A percentile compares a stretch with the other conserved stretches of the same genome.
These are phyloP conservation scores for Talaromyces atroroseus DNA, from an alignment of 2,329 filamentous ascomycete genomes.

Conservation along the genomic window DNA sequence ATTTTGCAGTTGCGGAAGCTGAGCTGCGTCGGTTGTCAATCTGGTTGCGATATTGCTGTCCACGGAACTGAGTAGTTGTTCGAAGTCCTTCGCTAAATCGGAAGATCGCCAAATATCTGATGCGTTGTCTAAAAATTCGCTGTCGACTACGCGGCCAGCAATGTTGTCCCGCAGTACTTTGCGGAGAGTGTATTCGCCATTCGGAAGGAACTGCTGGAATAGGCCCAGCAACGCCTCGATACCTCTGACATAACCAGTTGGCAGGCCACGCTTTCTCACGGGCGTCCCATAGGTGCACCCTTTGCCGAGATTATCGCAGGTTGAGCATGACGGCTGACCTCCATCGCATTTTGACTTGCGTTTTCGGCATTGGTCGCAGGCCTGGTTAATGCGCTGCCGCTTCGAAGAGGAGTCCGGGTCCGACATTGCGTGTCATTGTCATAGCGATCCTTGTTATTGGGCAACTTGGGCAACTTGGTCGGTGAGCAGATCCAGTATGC, in stretches of 20 bases:
- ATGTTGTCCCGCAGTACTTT: conserved; percentile 52
- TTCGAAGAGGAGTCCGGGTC: conserved; percentile 33
- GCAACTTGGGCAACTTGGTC: background rate
- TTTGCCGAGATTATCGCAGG: conserved; percentile 59
- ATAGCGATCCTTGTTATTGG: conserved; percentile 18
- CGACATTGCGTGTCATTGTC: conserved; percentile 24
- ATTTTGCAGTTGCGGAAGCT: conserved; percentile 3
- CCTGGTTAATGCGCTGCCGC: conserved; percentile 61
- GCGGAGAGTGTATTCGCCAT: conserved; percentile 11
- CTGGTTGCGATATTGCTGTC: conserved; percentile 3
- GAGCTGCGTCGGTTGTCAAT: background rate
- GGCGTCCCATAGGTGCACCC: conserved; percentile 66
- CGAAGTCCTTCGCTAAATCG: conserved; percentile 11
- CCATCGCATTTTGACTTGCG: conserved; percentile 71
- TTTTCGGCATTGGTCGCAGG: conserved; percentile 63
- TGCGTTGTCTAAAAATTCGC: conserved; percentile 28
- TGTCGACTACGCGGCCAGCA: conserved; percentile 51
- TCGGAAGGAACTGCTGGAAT: conserved; percentile 9
- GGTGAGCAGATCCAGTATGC: background rate
- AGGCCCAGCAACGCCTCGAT: conserved; percentile 61
- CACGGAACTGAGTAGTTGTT: conserved; percentile 3
- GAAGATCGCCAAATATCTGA: conserved; percentile 13
- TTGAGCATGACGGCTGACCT: conserved; percentile 59
- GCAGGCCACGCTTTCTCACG: conserved; percentile 70
- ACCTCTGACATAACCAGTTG: conserved; percentile 72